Evolutionary conservation across 2,329 filamentous ascomycete species (phyloP).

Genomic region (Cytospora chrysosperma): DNA sequence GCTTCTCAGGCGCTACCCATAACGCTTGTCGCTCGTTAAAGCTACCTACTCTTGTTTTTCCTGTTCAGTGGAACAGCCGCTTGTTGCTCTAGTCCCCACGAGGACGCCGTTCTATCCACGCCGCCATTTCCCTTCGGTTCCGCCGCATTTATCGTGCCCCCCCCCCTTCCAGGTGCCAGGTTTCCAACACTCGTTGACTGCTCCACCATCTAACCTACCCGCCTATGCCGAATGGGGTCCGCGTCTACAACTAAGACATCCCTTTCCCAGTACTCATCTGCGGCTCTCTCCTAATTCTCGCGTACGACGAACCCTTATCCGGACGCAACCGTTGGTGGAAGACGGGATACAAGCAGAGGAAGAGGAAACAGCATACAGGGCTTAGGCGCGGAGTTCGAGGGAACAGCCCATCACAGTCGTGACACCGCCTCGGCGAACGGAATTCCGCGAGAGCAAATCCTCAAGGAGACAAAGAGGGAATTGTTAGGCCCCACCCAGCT

Average conservation of each 20-base stretch:
- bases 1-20: constrained; percentile 21
- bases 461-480: constrained; percentile 7
- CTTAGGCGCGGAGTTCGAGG: constrained; percentile 13
- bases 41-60: constrained; percentile 4
- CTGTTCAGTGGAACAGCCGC: constrained; percentile 13
- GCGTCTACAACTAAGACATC: constrained; percentile 16
- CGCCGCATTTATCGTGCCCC: constrained; percentile 8
- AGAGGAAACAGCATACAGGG: neutral
- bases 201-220: constrained; percentile 17
- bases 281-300: constrained; percentile 2
- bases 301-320: constrained; percentile 5
- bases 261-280: constrained; percentile 9
- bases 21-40: constrained; percentile 25
- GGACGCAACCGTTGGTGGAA: constrained; percentile 13
- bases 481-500: constrained; percentile 15
- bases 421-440: constrained; percentile 6
- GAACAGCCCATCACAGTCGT: constrained; percentile 13
- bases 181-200: constrained; percentile 12
- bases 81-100: constrained; percentile 21
- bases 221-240: constrained; percentile 20
- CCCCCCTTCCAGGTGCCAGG: neutral
- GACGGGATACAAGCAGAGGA: constrained; percentile 11
- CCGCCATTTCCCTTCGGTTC: constrained; percentile 12
- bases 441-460: constrained; percentile 14
- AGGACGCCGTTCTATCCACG: constrained; percentile 21